Conservation (phyloP, 352 stramenopile genomes). For the Phytophthora multivora region DNA sequence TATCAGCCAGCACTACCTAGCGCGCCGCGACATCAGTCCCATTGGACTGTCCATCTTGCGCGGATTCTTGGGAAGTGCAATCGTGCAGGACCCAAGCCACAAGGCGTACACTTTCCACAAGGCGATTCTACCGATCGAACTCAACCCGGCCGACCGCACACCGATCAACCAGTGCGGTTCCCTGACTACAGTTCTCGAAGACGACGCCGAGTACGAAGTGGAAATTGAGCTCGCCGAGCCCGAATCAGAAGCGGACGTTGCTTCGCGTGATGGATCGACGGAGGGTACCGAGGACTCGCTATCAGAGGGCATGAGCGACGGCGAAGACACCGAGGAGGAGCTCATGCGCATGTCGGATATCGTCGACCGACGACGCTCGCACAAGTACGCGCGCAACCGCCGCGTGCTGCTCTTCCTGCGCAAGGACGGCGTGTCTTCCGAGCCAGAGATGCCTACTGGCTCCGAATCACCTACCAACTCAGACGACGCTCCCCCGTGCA, state of each 20-base stretch:
- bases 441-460: slow-evolving; percentile 1
- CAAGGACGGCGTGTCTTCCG: slow-evolving; percentile 36
- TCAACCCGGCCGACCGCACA: slow-evolving; percentile 48
- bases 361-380: slow-evolving; percentile 51
- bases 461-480: background rate
- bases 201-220: slow-evolving; percentile 49
- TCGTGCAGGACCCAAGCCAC: slow-evolving; percentile 61
- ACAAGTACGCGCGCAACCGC: slow-evolving; percentile 68
- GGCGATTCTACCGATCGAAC: slow-evolving; percentile 50
- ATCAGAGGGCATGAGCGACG: slow-evolving; percentile 45
- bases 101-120: slow-evolving; percentile 62
- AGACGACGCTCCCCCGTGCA: slow-evolving; percentile 20
- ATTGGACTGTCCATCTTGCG: slow-evolving; percentile 70
- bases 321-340: slow-evolving; percentile 46
- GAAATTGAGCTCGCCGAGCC: slow-evolving; percentile 40
- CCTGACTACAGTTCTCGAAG: slow-evolving; percentile 65
- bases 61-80: slow-evolving; percentile 64
- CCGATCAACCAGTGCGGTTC: slow-evolving; percentile 69
- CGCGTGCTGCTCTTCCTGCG: slow-evolving; percentile 58
- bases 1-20: slow-evolving; percentile 63
- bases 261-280: slow-evolving; percentile 43
- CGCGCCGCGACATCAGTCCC: slow-evolving; percentile 57
- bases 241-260: slow-evolving; percentile 41
- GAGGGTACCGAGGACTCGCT: slow-evolving; percentile 44
- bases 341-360: slow-evolving; percentile 45